Evolutionary conservation across 345 rosid genomes (phyloP).

Genomic region (Eucalyptus rudis): DNA sequence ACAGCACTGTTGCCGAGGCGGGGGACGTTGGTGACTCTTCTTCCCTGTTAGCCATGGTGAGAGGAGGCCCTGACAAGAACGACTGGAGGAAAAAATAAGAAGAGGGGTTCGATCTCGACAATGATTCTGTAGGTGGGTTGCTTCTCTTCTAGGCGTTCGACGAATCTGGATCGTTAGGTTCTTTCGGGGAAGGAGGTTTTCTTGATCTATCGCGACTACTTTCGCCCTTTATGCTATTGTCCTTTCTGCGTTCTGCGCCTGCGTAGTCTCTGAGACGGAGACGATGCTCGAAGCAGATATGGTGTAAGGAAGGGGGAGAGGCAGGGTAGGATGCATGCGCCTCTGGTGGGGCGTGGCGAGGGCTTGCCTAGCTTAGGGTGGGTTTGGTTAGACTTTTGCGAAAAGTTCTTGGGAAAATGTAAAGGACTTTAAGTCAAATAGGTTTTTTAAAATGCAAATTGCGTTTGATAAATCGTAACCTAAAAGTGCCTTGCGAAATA

Average conservation of each 20-base stretch:
- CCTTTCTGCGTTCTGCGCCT: not conserved
- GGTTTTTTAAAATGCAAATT: too few species aligned
- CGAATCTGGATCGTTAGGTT: not conserved
- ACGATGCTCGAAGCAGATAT: not conserved
- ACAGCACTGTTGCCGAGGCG: not conserved
- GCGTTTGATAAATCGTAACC: too few species aligned
- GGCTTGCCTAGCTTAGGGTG: not conserved
- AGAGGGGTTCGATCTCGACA: not conserved
- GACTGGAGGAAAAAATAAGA: not conserved
- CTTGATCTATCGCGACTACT: not conserved
- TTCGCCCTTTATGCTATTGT: not conserved
- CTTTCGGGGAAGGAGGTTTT: not conserved
- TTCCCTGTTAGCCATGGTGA: not conserved
- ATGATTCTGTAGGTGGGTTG: not conserved
- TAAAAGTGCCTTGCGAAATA: too few species aligned
- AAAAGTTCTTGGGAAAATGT: too few species aligned
- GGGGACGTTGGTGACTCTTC: not conserved
- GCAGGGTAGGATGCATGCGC: not conserved
- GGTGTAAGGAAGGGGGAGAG: not conserved
- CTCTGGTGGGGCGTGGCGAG: not conserved
- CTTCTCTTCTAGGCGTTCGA: not conserved
- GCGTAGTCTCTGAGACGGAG: not conserved
- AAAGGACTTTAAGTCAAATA: too few species aligned
- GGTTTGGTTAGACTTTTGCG: too few species aligned
- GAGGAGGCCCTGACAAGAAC: not conserved